phyloP scores from a whole-genome alignment of 2,329 filamentous ascomycete genomes.

The Chalara sp. region DNA sequence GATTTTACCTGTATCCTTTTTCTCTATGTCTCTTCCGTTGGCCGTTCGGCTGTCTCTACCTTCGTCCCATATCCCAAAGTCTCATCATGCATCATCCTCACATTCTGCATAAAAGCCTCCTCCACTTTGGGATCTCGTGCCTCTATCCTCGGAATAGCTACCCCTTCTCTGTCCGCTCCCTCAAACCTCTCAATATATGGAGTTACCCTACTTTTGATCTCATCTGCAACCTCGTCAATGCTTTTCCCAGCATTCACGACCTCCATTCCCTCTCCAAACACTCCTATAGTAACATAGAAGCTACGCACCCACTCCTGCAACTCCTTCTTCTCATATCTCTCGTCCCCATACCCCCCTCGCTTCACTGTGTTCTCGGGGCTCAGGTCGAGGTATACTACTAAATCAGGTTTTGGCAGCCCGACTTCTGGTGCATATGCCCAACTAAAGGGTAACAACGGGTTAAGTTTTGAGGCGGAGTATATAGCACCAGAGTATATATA shows the following conservation, averaged over 20 bases:
- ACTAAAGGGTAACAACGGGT: conserved; percentile 57
- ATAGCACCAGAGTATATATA: conserved; percentile 95
- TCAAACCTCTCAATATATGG: too few species aligned
- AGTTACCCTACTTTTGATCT: conserved; percentile 27
- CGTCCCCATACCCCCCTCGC: conserved; percentile 80
- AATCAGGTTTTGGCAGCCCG: conserved; percentile 79
- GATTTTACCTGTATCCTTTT: neutral
- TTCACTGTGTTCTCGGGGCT: conserved; percentile 63
- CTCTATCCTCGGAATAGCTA: too few species aligned
- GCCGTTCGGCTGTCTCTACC: neutral
- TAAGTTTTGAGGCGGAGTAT: conserved; percentile 83
- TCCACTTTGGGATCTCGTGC: too few species aligned
- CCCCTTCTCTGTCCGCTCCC: too few species aligned
- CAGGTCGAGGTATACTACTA: conserved; percentile 82
- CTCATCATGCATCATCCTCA: conserved; percentile 10
- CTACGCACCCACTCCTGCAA: conserved; percentile 76
- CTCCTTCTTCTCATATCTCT: conserved; percentile 79
- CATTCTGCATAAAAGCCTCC: conserved; percentile 35
- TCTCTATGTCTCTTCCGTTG: too few species aligned
- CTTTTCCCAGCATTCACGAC: conserved; percentile 47
- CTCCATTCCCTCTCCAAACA: conserved; percentile 35
- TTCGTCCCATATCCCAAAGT: neutral
- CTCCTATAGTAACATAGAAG: conserved; percentile 58
- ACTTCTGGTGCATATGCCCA: conserved; percentile 85
- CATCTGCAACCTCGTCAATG: conserved; percentile 49